A percentile compares a stretch with the other conserved stretches of the same genome.
Evolutionary conservation across 139 green algal species (phyloP).

Genomic region (Haematococcus sp.): DNA sequence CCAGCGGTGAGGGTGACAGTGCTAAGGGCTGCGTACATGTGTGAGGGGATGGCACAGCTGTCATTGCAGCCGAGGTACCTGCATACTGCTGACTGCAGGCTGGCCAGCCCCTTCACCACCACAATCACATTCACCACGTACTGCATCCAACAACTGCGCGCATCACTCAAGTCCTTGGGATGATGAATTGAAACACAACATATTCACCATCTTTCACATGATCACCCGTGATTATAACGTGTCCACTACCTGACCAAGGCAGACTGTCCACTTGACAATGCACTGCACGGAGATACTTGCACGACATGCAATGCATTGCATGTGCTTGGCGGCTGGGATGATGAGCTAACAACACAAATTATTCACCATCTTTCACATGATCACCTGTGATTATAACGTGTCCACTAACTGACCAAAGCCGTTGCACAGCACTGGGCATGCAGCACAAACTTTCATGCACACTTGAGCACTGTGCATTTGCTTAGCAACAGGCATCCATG

Average conservation of each 20-base stretch:
- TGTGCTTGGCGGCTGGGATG: background rate
- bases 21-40: background rate
- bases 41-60: no score
- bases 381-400: constrained; percentile 25
- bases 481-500: no score
- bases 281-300: background rate
- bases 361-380: constrained; percentile 57
- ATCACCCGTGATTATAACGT: constrained; percentile 29
- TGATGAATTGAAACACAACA: background rate
- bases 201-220: constrained; percentile 46
- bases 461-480: no score
- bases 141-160: no score
- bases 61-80: no score
- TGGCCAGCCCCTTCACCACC: no score
- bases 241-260: constrained; percentile 12
- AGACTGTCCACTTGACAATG: no score
- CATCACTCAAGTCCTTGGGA: no score
- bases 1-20: constrained; percentile 49
- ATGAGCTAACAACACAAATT: constrained; percentile 21
- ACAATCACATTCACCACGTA: no score
- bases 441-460: background rate
- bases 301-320: background rate
- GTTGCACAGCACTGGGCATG: background rate
- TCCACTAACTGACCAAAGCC: constrained; percentile 11
- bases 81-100: no score